These are phyloP conservation scores for Tylopilus plumbeoviolaceoides DNA, from an alignment of 768 basidiomycete species.

Conservation along the genomic window DNA sequence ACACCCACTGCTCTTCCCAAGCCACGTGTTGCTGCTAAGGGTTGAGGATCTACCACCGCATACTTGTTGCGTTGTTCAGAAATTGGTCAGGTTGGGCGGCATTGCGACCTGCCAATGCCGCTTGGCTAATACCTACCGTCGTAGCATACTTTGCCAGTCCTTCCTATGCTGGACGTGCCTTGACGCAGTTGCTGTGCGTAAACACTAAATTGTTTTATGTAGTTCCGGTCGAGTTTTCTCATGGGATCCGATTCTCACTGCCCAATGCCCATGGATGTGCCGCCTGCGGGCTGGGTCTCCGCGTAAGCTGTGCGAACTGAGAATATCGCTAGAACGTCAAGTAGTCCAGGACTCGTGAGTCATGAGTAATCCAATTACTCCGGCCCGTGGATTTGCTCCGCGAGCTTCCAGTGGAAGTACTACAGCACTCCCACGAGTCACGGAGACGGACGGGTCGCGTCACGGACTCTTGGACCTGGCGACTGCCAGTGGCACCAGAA, in stretches of 20 bases:
- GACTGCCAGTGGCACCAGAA: not conserved
- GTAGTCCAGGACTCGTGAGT: not conserved
- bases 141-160: not conserved
- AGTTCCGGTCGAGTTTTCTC: conserved; percentile 18
- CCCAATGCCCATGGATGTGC: conserved; percentile 20
- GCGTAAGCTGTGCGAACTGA: conserved; percentile 19
- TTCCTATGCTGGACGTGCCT: not conserved
- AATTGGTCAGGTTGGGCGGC: not conserved
- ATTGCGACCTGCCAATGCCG: not conserved
- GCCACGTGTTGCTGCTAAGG: conserved; percentile 16
- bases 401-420: not conserved
- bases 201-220: conserved; percentile 10
- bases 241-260: conserved; percentile 22
- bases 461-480: not conserved
- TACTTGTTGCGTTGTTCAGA: conserved; percentile 16
- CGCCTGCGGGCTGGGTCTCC: conserved; percentile 20
- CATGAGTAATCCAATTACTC: not conserved
- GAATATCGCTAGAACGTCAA: not conserved
- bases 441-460: not conserved
- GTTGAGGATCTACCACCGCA: conserved; percentile 12
- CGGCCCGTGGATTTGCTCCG: not conserved
- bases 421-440: not conserved
- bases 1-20: conserved; percentile 2
- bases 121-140: not conserved
- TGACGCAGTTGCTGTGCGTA: conserved; percentile 18